phyloP scores from a whole-genome alignment of 1,284 basidiomycete species.

The Mycena sp. region DNA sequence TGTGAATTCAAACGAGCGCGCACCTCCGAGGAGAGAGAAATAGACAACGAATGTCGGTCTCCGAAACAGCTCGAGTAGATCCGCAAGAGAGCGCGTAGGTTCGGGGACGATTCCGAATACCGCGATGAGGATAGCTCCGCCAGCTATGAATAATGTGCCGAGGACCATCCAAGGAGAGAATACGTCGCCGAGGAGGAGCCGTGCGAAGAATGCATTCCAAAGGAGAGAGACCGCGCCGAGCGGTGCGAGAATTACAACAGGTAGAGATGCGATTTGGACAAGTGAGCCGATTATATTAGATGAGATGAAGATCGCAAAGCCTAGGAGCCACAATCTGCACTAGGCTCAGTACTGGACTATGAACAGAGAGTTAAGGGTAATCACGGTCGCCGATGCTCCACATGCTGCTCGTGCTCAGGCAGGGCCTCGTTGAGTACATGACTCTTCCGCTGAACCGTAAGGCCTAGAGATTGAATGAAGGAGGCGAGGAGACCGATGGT shows the following conservation, averaged over 20 bases:
- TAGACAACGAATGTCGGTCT: conserved; percentile 86
- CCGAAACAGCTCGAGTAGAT: conserved; percentile 83
- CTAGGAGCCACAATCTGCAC: conserved; percentile 82
- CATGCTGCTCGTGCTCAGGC: conserved; percentile 69
- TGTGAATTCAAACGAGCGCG: conserved; percentile 67
- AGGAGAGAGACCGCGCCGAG: conserved; percentile 93
- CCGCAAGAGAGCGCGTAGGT: conserved; percentile 88
- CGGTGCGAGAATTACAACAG: conserved; percentile 92
- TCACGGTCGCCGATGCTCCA: conserved; percentile 84
- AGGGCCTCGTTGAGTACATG: conserved; percentile 88
- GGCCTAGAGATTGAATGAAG: conserved; percentile 90
- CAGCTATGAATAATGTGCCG: conserved; percentile 87
- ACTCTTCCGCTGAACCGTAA: conserved; percentile 95
- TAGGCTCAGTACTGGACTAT: conserved; percentile 23
- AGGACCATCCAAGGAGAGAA: conserved; percentile 88
- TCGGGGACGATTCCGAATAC: conserved; percentile 95
- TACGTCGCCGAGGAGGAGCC: conserved; percentile 85
- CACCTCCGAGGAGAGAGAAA: conserved; percentile 77
- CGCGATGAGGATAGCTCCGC: conserved; percentile 90
- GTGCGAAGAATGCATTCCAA: conserved; percentile 95
- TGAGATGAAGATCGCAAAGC: conserved; percentile 86
- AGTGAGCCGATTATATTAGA: conserved; percentile 88
- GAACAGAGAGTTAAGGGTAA: conserved; percentile 40
- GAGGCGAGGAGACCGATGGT: conserved; percentile 85
- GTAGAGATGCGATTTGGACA: conserved; percentile 94